Base-by-base conservation (phyloP, 2,329 filamentous ascomycete genomes). In the Catunica adiposa region DNA sequence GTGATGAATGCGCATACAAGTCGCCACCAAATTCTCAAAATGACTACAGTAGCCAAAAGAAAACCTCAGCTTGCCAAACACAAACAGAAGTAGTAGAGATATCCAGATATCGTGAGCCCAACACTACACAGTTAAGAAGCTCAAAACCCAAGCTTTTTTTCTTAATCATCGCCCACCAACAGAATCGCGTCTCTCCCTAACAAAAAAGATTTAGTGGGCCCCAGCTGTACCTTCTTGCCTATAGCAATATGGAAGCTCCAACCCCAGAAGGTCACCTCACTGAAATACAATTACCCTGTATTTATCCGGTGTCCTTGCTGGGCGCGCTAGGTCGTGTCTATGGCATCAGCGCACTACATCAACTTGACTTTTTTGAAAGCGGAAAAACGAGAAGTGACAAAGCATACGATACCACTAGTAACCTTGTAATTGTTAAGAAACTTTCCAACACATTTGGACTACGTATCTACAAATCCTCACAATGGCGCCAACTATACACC, bases 401-500 rank as follows among this genome's bases (percentile, higher is more conserved):
- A n/a, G n/a, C n/a, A n/a, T n/a, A n/a, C n/a, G n/a, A n/a, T n/a
- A n/a, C n/a, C 29, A 34, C 5, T 34, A 11, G 11, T 34, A 34
- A 34, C 11, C 5, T 34, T 34, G 29, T 34, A 5, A 11, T 5
- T 34, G 5, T 34, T 34, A 11, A 34, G 29, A 5, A 34, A 5
- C 29, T 44, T 44, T n/a, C 20, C n/a, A 2, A n/a, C 6, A n/a
- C n/a, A 44, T 44, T 7, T 17, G 15, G 7, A n/a, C n/a, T n/a
- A n/a, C n/a, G n/a, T 17, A 44, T 22, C 22, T 9, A 15, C 22
- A 23, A 6, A 48, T 29, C n/a, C 8, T 47, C 31, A 51, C 14
- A n/a, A 58, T 58, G 56, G 50, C 56, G 5, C 31, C 44, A 11
- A 26, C 50, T 37, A 44, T 17, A 2, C 53, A 53, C 50, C 44